Evolutionary conservation across 2,329 filamentous ascomycete genomes (phyloP).

Genomic region (Sarocladium strictum): DNA sequence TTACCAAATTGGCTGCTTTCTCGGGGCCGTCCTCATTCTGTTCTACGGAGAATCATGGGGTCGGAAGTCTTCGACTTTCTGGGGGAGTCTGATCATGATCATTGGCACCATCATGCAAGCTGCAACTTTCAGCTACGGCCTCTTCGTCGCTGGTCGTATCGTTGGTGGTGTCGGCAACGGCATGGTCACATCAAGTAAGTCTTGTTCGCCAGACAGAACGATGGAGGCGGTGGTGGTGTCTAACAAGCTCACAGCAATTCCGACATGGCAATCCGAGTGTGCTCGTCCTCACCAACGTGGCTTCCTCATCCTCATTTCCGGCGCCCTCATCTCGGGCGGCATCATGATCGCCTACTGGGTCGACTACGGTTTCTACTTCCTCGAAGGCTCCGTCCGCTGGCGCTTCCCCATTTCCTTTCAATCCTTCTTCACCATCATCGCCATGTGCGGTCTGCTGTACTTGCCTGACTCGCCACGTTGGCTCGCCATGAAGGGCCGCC

Average conservation of each 20-base stretch:
- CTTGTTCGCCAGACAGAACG: too few relatives aligned
- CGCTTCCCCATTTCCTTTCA: slow-evolving; percentile 27
- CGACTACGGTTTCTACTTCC: slow-evolving; percentile 24
- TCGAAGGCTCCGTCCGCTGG: slow-evolving; percentile 24
- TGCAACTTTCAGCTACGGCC: slow-evolving; percentile 18
- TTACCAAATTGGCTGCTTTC: slow-evolving; percentile 23
- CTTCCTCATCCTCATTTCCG: slow-evolving; percentile 21
- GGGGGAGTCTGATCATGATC: slow-evolving; percentile 25
- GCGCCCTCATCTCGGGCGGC: slow-evolving; percentile 22
- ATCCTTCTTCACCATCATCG: slow-evolving; percentile 28
- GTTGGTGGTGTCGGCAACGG: slow-evolving; percentile 22
- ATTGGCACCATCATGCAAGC: slow-evolving; percentile 22
- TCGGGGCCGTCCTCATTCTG: slow-evolving; percentile 22
- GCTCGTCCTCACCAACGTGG: slow-evolving; percentile 21
- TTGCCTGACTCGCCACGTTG: slow-evolving; percentile 41
- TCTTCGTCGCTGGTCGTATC: slow-evolving; percentile 19
- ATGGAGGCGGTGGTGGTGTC: too few relatives aligned
- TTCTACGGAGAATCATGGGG: slow-evolving; percentile 24
- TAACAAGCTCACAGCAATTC: slow-evolving; percentile 18
- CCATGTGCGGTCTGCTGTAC: slow-evolving; percentile 50
- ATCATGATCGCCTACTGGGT: slow-evolving; percentile 27
- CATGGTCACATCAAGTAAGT: slow-evolving; percentile 20
- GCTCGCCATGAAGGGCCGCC: slow-evolving; percentile 34
- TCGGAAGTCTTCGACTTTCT: slow-evolving; percentile 25
- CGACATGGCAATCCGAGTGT: slow-evolving; percentile 24